These are phyloP conservation scores for Boletus fagicola DNA, from an alignment of 768 basidiomycete genomes.

Conservation along the genomic window DNA sequence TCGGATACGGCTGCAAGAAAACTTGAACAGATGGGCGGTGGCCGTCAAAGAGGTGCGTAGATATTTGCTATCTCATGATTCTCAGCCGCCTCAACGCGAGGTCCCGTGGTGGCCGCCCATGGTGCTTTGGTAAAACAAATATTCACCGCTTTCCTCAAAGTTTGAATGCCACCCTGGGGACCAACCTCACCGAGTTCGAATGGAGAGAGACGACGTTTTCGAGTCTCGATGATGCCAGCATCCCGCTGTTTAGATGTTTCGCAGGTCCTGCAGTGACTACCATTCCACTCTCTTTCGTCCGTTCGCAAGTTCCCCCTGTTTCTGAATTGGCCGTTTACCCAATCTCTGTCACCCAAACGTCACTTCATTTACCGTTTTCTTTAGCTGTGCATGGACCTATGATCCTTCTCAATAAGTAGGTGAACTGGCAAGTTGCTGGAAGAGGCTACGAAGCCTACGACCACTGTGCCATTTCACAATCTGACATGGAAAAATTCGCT, in stretches of 20 bases:
- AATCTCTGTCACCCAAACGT: not conserved
- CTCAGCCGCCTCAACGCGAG: too few relatives aligned
- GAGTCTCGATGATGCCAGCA: not conserved
- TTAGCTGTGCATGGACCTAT: not conserved
- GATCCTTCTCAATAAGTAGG: not conserved
- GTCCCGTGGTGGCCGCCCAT: too few relatives aligned
- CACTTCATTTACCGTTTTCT: not conserved
- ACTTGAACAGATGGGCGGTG: too few relatives aligned
- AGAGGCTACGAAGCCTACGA: not conserved
- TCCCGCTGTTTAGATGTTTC: not conserved
- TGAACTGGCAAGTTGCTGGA: not conserved
- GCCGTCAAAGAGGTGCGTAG: too few relatives aligned
- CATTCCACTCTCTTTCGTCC: not conserved
- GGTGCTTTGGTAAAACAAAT: not conserved
- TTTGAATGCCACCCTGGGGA: not conserved
- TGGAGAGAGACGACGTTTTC: not conserved
- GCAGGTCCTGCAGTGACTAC: not conserved
- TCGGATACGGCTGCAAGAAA: too few relatives aligned
- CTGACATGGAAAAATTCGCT: not conserved
- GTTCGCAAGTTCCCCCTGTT: not conserved
- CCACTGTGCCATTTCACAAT: not conserved
- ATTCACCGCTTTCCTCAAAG: not conserved
- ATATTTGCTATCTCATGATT: too few relatives aligned
- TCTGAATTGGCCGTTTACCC: not conserved
- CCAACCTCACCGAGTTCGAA: not conserved